Conservation (phyloP, 345 rosid species). For the sweet orange (Citrus sinensis) region DVS_A1.0 CM039167.1:16245501-16246000, state of each 20-base stretch:
- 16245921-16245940: background rate
- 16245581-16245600: too few species aligned
- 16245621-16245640: too few species aligned
- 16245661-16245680: background rate
- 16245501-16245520: too few species aligned
- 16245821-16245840: background rate
- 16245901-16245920: background rate
- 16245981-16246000: too few species aligned
- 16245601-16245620: too few species aligned
- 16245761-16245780: background rate
- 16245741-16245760: background rate
- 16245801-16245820: background rate
- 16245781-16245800: background rate
- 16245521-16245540: too few species aligned
- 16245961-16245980: background rate
- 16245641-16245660: background rate
- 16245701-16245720: background rate
- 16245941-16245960: background rate
- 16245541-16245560: too few species aligned
- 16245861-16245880: background rate
- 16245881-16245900: background rate
- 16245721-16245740: background rate
- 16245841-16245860: background rate
- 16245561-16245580: fast-evolving
- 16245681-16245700: conserved; percentile 1